Conservation (phyloP, 176 grass and related monocot species). For the Zoysia japonica region DNA sequence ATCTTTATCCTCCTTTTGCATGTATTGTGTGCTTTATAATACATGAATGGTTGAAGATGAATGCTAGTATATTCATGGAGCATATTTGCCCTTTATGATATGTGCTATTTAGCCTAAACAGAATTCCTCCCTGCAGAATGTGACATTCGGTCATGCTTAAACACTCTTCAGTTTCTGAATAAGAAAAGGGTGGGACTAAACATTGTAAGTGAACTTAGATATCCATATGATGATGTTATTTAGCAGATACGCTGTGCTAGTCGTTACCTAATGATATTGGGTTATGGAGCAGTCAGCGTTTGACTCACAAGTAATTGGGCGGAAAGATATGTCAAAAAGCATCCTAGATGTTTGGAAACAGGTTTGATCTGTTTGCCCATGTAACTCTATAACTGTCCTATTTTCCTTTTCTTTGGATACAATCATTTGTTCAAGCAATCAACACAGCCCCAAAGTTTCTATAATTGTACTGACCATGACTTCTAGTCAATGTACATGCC, state of each 20-base stretch:
- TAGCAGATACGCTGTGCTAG: neutral
- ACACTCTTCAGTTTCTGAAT: conserved; percentile 96
- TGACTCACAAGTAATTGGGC: conserved; percentile 85
- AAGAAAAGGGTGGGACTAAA: conserved; percentile 77
- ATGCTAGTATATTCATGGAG: neutral
- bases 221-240: conserved; percentile 22
- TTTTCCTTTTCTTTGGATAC: conserved; percentile 28
- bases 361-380: conserved; percentile 46
- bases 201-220: conserved; percentile 72
- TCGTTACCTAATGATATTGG: conserved; percentile 36
- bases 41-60: conserved; percentile 15
- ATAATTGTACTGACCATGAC: neutral
- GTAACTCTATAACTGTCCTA: conserved; percentile 6
- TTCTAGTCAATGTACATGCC: conserved; percentile 15
- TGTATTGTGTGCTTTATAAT: conserved; percentile 20
- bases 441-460: conserved; percentile 2
- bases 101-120: conserved; percentile 27
- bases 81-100: conserved; percentile 12
- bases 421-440: conserved; percentile 5
- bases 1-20: conserved; percentile 31
- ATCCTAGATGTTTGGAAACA: conserved; percentile 88
- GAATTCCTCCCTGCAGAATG: conserved; percentile 69
- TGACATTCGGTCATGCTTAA: conserved; percentile 93
- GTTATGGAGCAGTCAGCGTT: conserved; percentile 60
- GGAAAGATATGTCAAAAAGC: conserved; percentile 93